These are phyloP conservation scores for Apocynum venetum DNA, from an alignment of 257 asterid genomes.

Conservation along the genomic window DNA sequence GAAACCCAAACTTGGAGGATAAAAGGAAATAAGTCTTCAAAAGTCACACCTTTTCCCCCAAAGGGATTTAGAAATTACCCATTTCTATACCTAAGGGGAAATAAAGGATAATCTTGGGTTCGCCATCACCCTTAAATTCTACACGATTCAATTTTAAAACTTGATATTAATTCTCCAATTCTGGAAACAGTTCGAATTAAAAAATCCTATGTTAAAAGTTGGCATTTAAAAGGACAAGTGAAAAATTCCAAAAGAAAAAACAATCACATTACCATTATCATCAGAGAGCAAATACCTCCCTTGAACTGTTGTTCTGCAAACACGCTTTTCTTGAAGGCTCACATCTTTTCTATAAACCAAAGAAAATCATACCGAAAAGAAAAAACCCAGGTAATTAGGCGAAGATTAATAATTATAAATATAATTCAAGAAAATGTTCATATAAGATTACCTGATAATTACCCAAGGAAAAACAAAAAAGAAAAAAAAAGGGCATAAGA, in stretches of 20 bases:
- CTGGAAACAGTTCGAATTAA: neutral
- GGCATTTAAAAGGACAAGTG: neutral
- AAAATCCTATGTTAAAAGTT: neutral
- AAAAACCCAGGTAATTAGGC: neutral
- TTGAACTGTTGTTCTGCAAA: constrained; percentile 78
- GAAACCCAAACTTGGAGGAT: neutral
- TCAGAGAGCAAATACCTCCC: constrained; percentile 80
- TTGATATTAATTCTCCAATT: neutral
- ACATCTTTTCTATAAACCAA: constrained; percentile 52
- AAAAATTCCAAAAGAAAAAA: neutral
- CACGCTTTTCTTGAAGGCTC: constrained; percentile 38
- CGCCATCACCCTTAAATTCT: neutral
- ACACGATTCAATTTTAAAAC: neutral
- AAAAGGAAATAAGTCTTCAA: neutral
- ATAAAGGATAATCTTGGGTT: neutral
- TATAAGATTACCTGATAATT: neutral
- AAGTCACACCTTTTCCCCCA: too few species aligned
- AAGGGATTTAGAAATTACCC: neutral
- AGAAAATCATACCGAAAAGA: constrained; percentile 1
- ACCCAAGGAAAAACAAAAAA: neutral
- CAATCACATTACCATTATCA: constrained; percentile 54
- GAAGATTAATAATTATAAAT: neutral
- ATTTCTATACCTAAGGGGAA: neutral
- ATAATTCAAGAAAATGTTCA: neutral
- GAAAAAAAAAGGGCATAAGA: too few species aligned